Percentiles rank a stretch among this genome's conserved stretches.
phyloP scores from a whole-genome alignment of 495 filamentous ascomycete genomes.

The Podospora pseudoanserina region DNA sequence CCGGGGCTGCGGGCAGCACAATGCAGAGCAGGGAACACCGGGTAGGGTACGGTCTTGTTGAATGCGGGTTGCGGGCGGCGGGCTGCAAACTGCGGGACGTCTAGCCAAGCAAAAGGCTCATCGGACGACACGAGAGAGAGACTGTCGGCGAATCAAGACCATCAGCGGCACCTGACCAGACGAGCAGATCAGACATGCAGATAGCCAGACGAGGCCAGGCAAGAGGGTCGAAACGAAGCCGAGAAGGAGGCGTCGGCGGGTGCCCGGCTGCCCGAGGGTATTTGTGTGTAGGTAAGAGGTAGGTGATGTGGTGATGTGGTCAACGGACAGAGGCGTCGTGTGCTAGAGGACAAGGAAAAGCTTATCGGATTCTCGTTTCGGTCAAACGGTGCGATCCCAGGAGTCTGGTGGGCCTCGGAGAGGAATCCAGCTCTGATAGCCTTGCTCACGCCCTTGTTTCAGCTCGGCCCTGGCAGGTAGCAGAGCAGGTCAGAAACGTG shows the following conservation, averaged over 20 bases:
- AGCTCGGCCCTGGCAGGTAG: background rate
- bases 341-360: background rate
- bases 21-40: background rate
- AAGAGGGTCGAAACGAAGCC: slow-evolving; percentile 7
- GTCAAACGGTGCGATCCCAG: background rate
- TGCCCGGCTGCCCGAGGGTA: background rate
- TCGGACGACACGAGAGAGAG: slow-evolving; percentile 1
- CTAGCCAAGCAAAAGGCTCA: background rate
- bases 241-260: slow-evolving; percentile 2
- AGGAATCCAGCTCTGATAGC: background rate
- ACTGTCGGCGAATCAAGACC: slow-evolving; percentile 1
- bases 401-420: background rate
- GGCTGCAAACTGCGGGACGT: slow-evolving; percentile 5
- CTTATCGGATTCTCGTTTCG: background rate
- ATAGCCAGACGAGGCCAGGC: slow-evolving; percentile 1
- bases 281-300: background rate
- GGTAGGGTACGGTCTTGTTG: background rate
- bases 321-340: background rate
- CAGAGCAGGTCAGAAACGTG: background rate
- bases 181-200: slow-evolving; percentile 3
- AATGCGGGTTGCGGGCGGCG: background rate
- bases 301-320: background rate
- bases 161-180: slow-evolving; percentile 4
- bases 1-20: slow-evolving; percentile 9
- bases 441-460: slow-evolving; percentile 2